Conservation (phyloP, 1,139 yeast genomes). For the Scheffersomyces illinoinensis region DNA sequence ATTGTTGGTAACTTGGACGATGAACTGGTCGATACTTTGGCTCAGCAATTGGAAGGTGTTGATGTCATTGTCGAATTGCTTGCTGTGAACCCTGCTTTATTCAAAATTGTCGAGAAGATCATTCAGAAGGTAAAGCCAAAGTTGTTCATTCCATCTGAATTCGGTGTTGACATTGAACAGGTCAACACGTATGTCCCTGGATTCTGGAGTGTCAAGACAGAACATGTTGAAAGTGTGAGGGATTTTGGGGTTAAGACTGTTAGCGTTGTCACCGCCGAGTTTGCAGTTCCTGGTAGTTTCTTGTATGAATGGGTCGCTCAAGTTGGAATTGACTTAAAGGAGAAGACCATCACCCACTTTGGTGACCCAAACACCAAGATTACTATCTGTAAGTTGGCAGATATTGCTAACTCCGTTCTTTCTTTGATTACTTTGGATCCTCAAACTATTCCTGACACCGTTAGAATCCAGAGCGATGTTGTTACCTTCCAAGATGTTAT, state of each 20-base stretch:
- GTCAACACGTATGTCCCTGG: conserved; percentile 27
- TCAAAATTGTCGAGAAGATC: conserved; percentile 39
- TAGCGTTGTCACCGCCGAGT: conserved; percentile 43
- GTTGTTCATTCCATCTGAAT: conserved; percentile 60
- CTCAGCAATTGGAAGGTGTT: conserved; percentile 39
- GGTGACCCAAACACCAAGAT: conserved; percentile 41
- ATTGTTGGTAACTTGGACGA: conserved; percentile 28
- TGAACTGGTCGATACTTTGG: conserved; percentile 23
- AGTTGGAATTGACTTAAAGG: conserved; percentile 35
- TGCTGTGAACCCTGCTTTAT: conserved; percentile 21
- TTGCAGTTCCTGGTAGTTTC: conserved; percentile 41
- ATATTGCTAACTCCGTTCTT: conserved; percentile 41
- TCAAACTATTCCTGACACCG: conserved; percentile 40
- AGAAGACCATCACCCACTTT: conserved; percentile 33
- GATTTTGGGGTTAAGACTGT: conserved; percentile 49
- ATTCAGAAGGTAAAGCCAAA: conserved; percentile 43
- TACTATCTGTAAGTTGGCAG: conserved; percentile 25
- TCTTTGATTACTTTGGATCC: conserved; percentile 30
- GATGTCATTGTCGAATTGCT: conserved; percentile 51
- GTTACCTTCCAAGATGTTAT: conserved; percentile 39
- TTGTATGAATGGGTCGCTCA: conserved; percentile 30
- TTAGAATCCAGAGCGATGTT: conserved; percentile 43
- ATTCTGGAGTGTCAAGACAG: conserved; percentile 33
- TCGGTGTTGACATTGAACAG: conserved; percentile 43
- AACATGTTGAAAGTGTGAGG: conserved; percentile 40